phyloP scores from a whole-genome alignment of 2,329 filamentous ascomycete species.

The Sclerotiophoma versabilis region DNA sequence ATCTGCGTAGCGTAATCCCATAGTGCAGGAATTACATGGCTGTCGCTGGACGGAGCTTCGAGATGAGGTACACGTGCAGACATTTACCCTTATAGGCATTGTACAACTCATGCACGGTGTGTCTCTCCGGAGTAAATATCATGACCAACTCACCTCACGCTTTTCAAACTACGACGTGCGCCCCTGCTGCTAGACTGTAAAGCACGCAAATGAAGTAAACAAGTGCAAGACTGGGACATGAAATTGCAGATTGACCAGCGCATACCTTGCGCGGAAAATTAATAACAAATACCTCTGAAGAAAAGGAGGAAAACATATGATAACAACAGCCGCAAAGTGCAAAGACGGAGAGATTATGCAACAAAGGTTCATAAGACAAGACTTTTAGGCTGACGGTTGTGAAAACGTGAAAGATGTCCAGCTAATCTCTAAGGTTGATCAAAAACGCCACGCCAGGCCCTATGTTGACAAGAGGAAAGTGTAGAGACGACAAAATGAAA shows the following conservation, averaged over 20 bases:
- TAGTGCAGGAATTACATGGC: too few species aligned
- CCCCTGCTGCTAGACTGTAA: not conserved
- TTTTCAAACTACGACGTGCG: not conserved
- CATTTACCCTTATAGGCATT: too few species aligned
- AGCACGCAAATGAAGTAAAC: not conserved
- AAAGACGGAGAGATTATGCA: not conserved
- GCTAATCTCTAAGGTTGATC: not conserved
- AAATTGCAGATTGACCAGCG: not conserved
- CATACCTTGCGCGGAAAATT: not conserved
- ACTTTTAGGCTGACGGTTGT: not conserved
- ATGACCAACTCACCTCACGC: not conserved
- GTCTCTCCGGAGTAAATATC: not conserved
- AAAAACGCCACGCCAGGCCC: constrained; percentile 2
- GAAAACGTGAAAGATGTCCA: not conserved
- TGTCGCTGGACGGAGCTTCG: too few species aligned
- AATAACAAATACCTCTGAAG: constrained; percentile 1
- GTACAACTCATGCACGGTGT: too few species aligned
- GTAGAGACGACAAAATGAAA: not conserved
- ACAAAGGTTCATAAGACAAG: not conserved
- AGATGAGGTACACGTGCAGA: too few species aligned
- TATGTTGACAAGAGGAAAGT: not conserved
- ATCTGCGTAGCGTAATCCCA: too few species aligned
- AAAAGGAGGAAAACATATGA: not conserved
- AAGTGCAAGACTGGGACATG: constrained; percentile 4
- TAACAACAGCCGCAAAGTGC: not conserved